Base-by-base conservation (phyloP, 495 filamentous ascomycete genomes). In the Parmelia sp. region DNA sequence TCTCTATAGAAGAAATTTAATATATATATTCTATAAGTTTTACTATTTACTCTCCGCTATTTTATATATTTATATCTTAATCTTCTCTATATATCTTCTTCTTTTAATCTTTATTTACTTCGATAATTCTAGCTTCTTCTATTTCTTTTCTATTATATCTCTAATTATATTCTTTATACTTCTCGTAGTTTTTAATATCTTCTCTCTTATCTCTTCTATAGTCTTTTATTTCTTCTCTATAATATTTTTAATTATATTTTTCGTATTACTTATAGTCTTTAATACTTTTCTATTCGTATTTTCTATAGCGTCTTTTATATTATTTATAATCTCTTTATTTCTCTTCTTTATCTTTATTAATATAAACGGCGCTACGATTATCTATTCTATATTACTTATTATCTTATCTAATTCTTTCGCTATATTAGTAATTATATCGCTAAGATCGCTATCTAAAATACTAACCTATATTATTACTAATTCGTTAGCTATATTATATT, bases 401-500 rank as follows among this genome's bases (percentile, higher is more conserved):
- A 64, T 60, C 17, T 65, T 60, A n/a, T 64, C 67, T 2, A 69
- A 55, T 4, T 64, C 67, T 17, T 57, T 64, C 9, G 63, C 60
- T 14, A 69, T 60, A 35, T 64, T 64, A 21, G 42, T 58, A 23
- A 69, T 64, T 23, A 64, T 69, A 31, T 65, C 64, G n/a, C 55
- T 65, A 36, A 69, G 35, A 23, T 64, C 67, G 39, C 37, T 29
- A n/a, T 60, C 64, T 19, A 69, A 49, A 10, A 60, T 51, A 8
- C 60, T 60, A 37, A 64, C 63, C 66, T 68, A 42, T 31, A 3
- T 31, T 12, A 10, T 19, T 11, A n/a, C n/a, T n/a, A n/a, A n/a
- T n/a, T n/a, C n/a, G n/a, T n/a, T n/a, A n/a, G n/a, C n/a, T n/a
- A n/a, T n/a, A n/a, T n/a, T n/a, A n/a, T n/a, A n/a, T n/a, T n/a